These are phyloP conservation scores for Fusarium sp. DNA, from an alignment of 2,329 filamentous ascomycete genomes.

Conservation along the genomic window DNA sequence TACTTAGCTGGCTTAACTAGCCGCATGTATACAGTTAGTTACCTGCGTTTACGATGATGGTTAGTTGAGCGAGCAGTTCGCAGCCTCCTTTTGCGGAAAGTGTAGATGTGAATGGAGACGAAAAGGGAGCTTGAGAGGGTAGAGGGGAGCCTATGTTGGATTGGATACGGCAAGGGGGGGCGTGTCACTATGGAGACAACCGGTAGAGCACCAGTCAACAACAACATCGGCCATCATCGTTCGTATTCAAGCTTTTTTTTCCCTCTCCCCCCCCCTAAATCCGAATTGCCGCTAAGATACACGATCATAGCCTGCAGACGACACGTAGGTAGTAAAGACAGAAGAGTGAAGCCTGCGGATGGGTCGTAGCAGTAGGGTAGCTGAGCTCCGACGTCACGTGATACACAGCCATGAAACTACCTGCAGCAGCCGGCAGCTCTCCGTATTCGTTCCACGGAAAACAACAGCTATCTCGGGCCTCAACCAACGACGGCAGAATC, in stretches of 20 bases:
- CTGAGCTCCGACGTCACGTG: neutral
- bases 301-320: no score
- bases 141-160: no score
- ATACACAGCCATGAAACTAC: conserved; percentile 4
- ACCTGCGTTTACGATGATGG: neutral
- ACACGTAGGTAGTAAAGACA: no score
- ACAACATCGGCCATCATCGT: no score
- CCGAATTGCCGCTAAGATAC: no score
- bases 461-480: neutral
- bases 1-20: neutral
- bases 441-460: neutral
- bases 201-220: no score
- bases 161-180: no score
- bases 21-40: neutral
- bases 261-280: no score
- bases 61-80: neutral
- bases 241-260: no score
- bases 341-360: no score
- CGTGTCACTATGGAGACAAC: no score
- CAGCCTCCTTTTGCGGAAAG: neutral
- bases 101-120: neutral
- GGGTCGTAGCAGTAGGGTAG: no score
- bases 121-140: neutral
- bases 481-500: neutral
- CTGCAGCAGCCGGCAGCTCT: neutral